Conservation (phyloP, 495 filamentous ascomycete genomes). For the Trichocladium antarcticum region DNA sequence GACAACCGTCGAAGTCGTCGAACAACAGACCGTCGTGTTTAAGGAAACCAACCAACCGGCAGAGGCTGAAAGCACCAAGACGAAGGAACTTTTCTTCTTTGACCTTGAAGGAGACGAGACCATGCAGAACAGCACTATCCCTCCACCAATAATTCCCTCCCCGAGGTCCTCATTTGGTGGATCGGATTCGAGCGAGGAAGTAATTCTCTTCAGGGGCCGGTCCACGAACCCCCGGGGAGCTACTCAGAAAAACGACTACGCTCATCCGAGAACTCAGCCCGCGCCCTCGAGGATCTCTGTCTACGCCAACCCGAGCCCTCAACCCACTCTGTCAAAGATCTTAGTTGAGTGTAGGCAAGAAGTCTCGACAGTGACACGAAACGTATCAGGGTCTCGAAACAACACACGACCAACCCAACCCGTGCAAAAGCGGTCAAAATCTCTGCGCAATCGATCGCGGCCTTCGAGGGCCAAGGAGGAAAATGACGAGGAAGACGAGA, state of each 20-base stretch:
- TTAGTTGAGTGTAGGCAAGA: neutral
- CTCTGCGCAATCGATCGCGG: neutral
- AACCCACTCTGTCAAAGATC: neutral
- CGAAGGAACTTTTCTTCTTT: constrained; percentile 19
- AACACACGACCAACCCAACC: neutral
- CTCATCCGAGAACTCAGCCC: neutral
- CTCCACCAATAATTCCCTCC: constrained; percentile 5
- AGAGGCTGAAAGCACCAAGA: neutral
- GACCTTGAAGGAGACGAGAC: constrained; percentile 18
- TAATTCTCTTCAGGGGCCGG: constrained; percentile 55
- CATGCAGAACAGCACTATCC: neutral
- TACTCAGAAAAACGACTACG: neutral
- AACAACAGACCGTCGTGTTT: neutral
- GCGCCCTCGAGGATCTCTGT: too few species aligned
- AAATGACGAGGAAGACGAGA: constrained; percentile 42
- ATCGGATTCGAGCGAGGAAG: constrained; percentile 52
- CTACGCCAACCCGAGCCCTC: neutral
- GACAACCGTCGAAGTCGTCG: neutral
- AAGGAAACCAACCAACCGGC: neutral
- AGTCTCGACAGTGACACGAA: neutral
- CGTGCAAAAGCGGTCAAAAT: neutral
- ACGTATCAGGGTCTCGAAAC: neutral
- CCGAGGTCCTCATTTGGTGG: constrained; percentile 26
- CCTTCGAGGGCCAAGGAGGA: constrained; percentile 8
- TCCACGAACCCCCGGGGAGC: constrained; percentile 8